phyloP scores from a whole-genome alignment of 139 green algal species.

The Chlorella sp. region DNA sequence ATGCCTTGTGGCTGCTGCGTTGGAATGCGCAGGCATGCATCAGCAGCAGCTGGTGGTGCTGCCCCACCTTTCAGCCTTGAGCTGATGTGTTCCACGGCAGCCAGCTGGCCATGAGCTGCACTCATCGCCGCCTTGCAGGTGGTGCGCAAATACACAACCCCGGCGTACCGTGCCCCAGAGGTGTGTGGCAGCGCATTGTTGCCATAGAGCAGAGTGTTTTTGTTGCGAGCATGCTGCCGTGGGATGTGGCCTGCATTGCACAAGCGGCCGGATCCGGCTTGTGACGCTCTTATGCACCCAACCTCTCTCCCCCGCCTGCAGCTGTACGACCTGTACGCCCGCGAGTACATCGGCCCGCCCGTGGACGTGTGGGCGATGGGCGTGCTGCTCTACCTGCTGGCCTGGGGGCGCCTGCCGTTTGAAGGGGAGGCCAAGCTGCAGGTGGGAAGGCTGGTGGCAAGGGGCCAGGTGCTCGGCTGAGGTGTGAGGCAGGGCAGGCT shows the following conservation, averaged over 20 bases:
- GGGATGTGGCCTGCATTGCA: not conserved
- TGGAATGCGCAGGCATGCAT: no score
- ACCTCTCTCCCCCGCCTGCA: conserved; percentile 31
- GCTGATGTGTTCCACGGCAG: no score
- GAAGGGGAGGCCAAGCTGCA: conserved; percentile 79
- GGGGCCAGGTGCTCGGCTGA: not conserved
- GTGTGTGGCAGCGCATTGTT: no score
- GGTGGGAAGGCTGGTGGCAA: not conserved
- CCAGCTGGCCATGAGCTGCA: no score
- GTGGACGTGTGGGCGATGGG: conserved; percentile 91
- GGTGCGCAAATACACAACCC: no score
- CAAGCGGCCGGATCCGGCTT: not conserved
- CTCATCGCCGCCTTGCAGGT: no score
- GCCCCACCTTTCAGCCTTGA: no score
- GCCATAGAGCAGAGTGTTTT: no score
- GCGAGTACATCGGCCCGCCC: conserved; percentile 77
- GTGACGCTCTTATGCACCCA: not conserved
- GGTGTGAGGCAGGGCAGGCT: not conserved
- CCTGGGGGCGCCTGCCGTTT: conserved; percentile 83
- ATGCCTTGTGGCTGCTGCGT: no score
- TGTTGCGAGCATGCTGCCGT: not conserved
- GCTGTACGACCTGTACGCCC: conserved; percentile 87
- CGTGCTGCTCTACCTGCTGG: conserved; percentile 84
- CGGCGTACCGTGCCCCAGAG: no score
- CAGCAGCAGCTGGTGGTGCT: no score